These are phyloP conservation scores for Boletus speciosus DNA, from an alignment of 768 basidiomycete genomes.

Conservation along the genomic window DNA sequence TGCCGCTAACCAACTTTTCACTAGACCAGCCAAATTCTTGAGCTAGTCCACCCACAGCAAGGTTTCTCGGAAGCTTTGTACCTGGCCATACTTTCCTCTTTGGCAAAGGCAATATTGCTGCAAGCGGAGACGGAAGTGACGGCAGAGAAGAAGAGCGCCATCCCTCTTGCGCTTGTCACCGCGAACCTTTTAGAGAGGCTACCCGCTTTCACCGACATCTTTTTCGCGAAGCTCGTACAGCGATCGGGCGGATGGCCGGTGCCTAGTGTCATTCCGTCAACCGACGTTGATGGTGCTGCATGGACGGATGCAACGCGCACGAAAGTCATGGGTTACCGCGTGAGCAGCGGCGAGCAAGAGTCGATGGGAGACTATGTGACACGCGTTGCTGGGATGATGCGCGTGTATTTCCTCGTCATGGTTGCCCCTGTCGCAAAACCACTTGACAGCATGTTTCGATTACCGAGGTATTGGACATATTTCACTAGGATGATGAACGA, in stretches of 20 bases:
- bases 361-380: slow-evolving; percentile 54
- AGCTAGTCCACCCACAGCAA: slow-evolving; percentile 36
- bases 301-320: slow-evolving; percentile 41
- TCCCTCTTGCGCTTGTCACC: slow-evolving; percentile 71
- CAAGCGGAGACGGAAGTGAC: slow-evolving; percentile 94
- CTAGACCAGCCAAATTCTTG: slow-evolving; percentile 41
- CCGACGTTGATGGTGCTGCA: slow-evolving; percentile 46
- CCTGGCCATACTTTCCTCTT: slow-evolving; percentile 76
- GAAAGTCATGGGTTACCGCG: slow-evolving; percentile 58
- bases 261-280: slow-evolving; percentile 55
- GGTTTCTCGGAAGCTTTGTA: slow-evolving; percentile 47
- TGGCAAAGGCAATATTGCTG: slow-evolving; percentile 81
- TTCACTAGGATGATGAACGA: slow-evolving; percentile 60
- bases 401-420: slow-evolving; percentile 82
- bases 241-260: slow-evolving; percentile 87
- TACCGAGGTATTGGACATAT: slow-evolving; percentile 69
- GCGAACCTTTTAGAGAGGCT: slow-evolving; percentile 63
- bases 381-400: slow-evolving; percentile 75
- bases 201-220: slow-evolving; percentile 61
- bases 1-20: slow-evolving; percentile 10
- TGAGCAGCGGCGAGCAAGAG: slow-evolving; percentile 48
- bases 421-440: slow-evolving; percentile 39
- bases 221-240: slow-evolving; percentile 84
- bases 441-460: slow-evolving; percentile 46
- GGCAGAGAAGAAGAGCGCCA: slow-evolving; percentile 81